Conservation (phyloP, 176 grass and related monocot genomes). For the Typha latifolia region DNA sequence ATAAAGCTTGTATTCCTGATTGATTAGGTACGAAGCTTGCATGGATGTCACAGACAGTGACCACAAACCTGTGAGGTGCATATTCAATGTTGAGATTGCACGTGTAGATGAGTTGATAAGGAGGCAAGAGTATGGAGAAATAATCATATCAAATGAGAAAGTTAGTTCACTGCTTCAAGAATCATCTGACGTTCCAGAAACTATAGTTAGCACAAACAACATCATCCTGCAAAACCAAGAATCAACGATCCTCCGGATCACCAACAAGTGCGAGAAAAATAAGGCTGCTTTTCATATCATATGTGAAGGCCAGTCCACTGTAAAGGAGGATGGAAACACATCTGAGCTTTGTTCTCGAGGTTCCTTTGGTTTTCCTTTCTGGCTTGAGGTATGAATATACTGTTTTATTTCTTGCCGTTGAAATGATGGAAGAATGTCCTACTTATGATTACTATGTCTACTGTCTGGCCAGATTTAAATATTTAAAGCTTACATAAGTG, state of each 20-base stretch:
- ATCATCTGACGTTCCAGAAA: constrained; percentile 60
- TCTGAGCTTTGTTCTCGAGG: constrained; percentile 51
- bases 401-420: background rate
- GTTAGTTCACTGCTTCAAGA: constrained; percentile 58
- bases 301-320: constrained; percentile 59
- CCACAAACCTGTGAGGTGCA: constrained; percentile 96
- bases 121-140: constrained; percentile 72
- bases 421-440: background rate
- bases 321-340: constrained; percentile 45
- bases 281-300: constrained; percentile 65
- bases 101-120: constrained; percentile 69
- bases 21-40: constrained; percentile 78
- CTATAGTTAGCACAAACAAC: constrained; percentile 57
- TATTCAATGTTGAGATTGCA: constrained; percentile 86
- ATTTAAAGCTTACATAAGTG: too few relatives aligned
- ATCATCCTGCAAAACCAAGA: constrained; percentile 73
- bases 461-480: too few relatives aligned
- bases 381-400: constrained; percentile 66
- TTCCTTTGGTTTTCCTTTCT: constrained; percentile 85
- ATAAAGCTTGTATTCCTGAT: constrained; percentile 3
- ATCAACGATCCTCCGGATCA: constrained; percentile 51
- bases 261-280: constrained; percentile 54
- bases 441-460: too few relatives aligned
- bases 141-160: constrained; percentile 59
- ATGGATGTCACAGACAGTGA: constrained; percentile 93